Base-by-base conservation (phyloP, 148 eudicot species). In the Rhododendron kiyosumense region DNA sequence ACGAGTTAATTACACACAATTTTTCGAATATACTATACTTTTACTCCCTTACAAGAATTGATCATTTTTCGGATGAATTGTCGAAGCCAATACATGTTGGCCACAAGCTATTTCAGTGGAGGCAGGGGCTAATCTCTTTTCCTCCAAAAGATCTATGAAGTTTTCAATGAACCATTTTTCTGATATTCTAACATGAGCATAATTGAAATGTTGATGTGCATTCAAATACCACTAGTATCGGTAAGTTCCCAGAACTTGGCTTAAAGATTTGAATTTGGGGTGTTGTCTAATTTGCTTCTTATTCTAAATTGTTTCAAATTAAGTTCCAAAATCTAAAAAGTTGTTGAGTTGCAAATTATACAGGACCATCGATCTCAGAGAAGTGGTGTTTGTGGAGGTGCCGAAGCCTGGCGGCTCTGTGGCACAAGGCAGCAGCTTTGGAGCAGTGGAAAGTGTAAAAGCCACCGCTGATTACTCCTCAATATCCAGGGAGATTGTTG, bases 381-480 rank as follows among this genome's bases (percentile, higher is more conserved):
- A 96, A 88, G 94, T 96, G 80, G 99, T 94, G 93, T 96, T 93
- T 87, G 98, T 94, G 82, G 99, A 97, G 85, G 89, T 97, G 80
- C 99, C 98, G 18, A 98, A 97, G 38, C 59, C 88, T 36, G 98
- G 98, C 1, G 86, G 83, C 48, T 28, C 89, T 17, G 93, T 94
- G 9, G 11, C 88, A 46, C 87, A 91, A 81, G 98, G 93, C 22
- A 87, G 52, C 22, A 85, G 98, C 73, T 95, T 95, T 89, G 99
- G 98, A 82, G 92, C 95, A 13, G 96, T 96, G 22, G 99, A 96
- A 80, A 96, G 99, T 94, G 99, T 96, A 3, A 96, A 96, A 87
- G 99, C 99, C 54, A 96, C 94, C 38, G 94, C 98, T 86, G 99
- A 94, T 96, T 20, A 94, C 69, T 94, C 96, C 73, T 98, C 99